Conservation (phyloP, 2,329 filamentous ascomycete genomes). For the Colletotrichum godetiae region DNA sequence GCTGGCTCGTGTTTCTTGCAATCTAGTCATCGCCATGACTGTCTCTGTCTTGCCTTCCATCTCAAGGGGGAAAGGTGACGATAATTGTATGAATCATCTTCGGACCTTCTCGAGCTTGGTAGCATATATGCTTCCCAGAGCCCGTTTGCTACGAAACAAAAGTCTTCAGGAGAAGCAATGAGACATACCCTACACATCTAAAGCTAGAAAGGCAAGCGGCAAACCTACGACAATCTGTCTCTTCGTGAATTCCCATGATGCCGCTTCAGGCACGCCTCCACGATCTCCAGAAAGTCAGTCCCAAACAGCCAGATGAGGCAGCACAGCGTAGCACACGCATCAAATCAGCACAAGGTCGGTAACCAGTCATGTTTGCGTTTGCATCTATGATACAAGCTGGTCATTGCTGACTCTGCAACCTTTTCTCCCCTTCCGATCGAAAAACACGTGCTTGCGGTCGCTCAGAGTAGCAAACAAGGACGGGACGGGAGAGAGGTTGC, state of each 20-base stretch:
- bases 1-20: not conserved
- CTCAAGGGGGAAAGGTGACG: not conserved
- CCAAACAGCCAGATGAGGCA: not conserved
- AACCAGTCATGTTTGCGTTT: not conserved
- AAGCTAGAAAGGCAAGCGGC: not conserved
- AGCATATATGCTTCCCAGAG: not conserved
- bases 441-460: not conserved
- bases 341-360: not conserved
- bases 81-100: not conserved
- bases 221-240: not conserved
- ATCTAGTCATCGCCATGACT: not conserved
- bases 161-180: not conserved
- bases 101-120: not conserved
- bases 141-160: not conserved
- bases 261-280: not conserved
- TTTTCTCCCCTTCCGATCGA: not conserved
- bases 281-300: not conserved
- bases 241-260: too few species aligned
- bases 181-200: not conserved
- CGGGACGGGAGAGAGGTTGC: not conserved
- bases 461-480: slow-evolving; percentile 9
- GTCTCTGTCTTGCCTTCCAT: not conserved
- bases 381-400: not conserved
- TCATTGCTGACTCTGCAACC: slow-evolving; percentile 9
- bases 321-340: slow-evolving; percentile 1